Conservation (phyloP, 306 rosid species). For the Trifolium dubium region DNA sequence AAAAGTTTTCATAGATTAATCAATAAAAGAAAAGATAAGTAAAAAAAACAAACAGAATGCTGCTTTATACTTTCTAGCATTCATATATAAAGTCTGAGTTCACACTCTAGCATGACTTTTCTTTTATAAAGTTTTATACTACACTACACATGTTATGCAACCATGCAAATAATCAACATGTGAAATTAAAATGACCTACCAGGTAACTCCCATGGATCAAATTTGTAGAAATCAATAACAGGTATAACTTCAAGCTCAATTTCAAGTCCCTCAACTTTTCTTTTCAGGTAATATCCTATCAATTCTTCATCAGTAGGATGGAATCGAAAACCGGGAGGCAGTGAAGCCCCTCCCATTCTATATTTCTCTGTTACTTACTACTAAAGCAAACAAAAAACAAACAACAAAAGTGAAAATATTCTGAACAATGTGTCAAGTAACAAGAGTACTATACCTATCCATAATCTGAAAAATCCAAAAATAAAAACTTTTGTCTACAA, state of each 20-base stretch:
- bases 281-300: constrained; percentile 78
- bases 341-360: constrained; percentile 50
- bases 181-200: constrained; percentile 68
- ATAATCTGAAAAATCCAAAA: constrained; percentile 89
- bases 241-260: constrained; percentile 95
- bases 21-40: constrained; percentile 9
- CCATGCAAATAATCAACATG: constrained; percentile 19
- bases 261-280: constrained; percentile 78
- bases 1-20: constrained; percentile 7
- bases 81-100: constrained; percentile 43
- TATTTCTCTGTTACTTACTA: constrained; percentile 32
- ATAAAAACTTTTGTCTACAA: constrained; percentile 72
- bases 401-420: constrained; percentile 1
- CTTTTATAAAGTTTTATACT: not conserved
- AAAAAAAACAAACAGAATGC: constrained; percentile 27
- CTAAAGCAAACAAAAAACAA: not conserved
- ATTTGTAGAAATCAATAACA: constrained; percentile 83
- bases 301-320: constrained; percentile 92
- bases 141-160: constrained; percentile 13
- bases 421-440: constrained; percentile 47
- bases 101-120: constrained; percentile 33
- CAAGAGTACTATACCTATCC: constrained; percentile 56
- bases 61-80: constrained; percentile 37
- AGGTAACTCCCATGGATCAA: constrained; percentile 96
- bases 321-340: constrained; percentile 90